Evolutionary conservation across 164 flowering plant species (phyloP), one percentile per base, ranked within the genome.

Genomic region (Magnolia changhungtana): DNA sequence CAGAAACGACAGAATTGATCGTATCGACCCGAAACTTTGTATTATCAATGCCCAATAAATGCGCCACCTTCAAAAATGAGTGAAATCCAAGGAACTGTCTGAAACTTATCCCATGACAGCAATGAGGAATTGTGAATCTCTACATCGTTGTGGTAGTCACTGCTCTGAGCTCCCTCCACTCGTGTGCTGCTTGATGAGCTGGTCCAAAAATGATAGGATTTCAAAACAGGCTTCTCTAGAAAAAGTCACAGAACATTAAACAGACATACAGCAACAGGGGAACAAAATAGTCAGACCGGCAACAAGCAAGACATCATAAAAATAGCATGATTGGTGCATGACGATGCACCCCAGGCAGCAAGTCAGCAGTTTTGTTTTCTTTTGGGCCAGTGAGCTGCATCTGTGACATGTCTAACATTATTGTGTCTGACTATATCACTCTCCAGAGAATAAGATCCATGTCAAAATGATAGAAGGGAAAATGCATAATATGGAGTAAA

Each of bases 161-260:
- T 71, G 67, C 71, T 82, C 77, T 55, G 83, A 81, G 82, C 75
- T 63, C 31, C 72, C 75, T 72, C 81, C 76, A 76, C 75, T 85
- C 75, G 83, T 86, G 63, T 68, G 85, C 82, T 76, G 85, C 82
- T 76, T 90, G 78, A 88, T 86, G 61, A 86, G 64, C 93, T 90
- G 87, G 55, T 75, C 74, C 78, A 83, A 75, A 81, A 14, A 82
- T 45, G 29, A 80, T 1, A 63, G 16, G 16, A 72, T 49, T 65
- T 72, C 24, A 74, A 37, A 72, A 50, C 20, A 45, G 4, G 71
- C 23, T 76, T 50, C 27, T 37, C 18, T 55, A 67, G 61, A 11
- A 55, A 16, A 55, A 65, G 29, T 70, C 21, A 31, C 11, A 8
- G 49, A 67, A 24, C 24, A 7, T 19, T 29, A 23, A 67, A 23